Base-by-base conservation (phyloP, 192 early-diverging fungal species). In the Spizellomyces sp. region DNA sequence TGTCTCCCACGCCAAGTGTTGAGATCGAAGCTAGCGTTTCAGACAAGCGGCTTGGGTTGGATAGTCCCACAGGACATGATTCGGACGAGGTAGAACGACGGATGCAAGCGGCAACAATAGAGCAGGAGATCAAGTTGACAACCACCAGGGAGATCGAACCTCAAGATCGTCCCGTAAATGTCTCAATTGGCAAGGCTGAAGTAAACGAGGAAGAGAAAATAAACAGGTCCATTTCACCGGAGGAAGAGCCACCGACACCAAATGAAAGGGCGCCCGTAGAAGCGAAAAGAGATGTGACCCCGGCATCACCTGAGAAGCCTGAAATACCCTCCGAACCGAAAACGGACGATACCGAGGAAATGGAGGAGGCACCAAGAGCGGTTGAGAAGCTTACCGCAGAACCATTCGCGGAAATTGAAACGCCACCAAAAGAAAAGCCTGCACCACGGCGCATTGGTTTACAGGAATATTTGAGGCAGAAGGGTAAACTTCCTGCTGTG, bases 371-470 rank as follows among this genome's bases (percentile, higher is more conserved):
- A 36, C 27, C 27, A 36, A 36, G 27, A 36, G 27, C 27, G 27
- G 27, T 36, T 36, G 27, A 36, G 27, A 36, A 36, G 3, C 27
- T 36, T 36, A 36, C 27, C 27, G 27, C 27, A 36, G 27, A 36
- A 36, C 27, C 27, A 36, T 2, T 36, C 3, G 27, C 27, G 27
- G 27, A 36, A 58, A 57, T 21, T 22, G 22, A 67, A 57, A 1
- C n/a, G 41, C 52, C 27, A 36, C 1, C 27, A 36, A 3, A 36
- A 36, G 27, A 2, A 3, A 36, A 36, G 14, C 62, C 70, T 6
- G 50, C 55, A 2, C 70, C 70, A 42, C 61, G 70, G 21, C 61
- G 62, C 12, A 72, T 72, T 14, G 70, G 70, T 8, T 58, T 72
- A 8, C 57, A 72, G 45, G 70, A 72, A 57, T 72, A 72, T 56